Base-by-base conservation (phyloP, 805 yeast species). In the Candida suzukii region DNA sequence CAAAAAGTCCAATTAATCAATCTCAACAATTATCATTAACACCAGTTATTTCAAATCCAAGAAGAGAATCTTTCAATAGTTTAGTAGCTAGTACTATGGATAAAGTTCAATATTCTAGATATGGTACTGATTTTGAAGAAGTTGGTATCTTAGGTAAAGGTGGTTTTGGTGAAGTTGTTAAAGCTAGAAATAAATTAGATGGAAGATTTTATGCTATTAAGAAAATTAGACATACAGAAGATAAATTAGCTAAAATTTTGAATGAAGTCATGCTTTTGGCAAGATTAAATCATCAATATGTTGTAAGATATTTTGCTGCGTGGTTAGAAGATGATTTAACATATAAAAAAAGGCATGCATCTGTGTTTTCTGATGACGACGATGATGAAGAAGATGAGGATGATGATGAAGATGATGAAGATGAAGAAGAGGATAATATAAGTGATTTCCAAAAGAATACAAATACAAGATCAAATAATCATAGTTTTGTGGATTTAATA, bases 161-260 rank as follows among this genome's bases (percentile, higher is more conserved):
- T 31, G 99, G 95, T 0, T 37, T 84, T 63, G 99, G 99, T 6
- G 97, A 93, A 60, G 99, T 93, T 9, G 96, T 93, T n/a, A 90
- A 91, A 54, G 98, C 93, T 0, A 70, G 99, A 46, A 91, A 90
- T 58, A 76, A 90, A 44, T 73, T 93, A 48, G 99, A 93, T 57
- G 98, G 99, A 18, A 73, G 96, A 14, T 86, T 85, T 51, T 93
- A 93, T 60, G 99, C 99, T 0, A 79, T 93, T 44, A 93, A 93
- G 59, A 91, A 90, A 51, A 84, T 93, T 38, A 78, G 83, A 43
- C 96, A 93, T 51, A 75, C 82, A 2, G 83, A 85, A 38, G 81
- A 84, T 51, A 83, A 85, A 49, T 67, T 93, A 34, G 80, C 95
- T 20, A 76, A 83, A 4, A 83, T 93, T 45, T 66, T 93, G 42